These are phyloP conservation scores for Lepidium didymum DNA, from an alignment of 345 rosid species.

Conservation along the genomic window DNA sequence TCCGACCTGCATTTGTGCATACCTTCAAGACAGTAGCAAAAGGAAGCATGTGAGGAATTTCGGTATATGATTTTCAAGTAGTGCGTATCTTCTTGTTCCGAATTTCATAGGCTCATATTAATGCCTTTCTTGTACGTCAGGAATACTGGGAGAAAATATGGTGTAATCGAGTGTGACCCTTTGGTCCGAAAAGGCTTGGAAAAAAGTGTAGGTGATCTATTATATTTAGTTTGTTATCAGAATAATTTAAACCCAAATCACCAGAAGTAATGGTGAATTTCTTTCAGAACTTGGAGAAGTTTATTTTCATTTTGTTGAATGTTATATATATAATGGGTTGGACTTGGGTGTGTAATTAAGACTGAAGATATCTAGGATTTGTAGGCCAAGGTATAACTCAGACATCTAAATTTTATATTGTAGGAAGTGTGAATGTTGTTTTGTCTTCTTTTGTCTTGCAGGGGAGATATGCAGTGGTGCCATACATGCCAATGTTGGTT, in stretches of 20 bases:
- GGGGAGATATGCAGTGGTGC: conserved; percentile 96
- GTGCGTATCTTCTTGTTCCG: conserved; percentile 3
- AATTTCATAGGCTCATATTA: conserved; percentile 11
- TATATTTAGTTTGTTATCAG: conserved; percentile 8
- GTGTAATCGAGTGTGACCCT: conserved; percentile 78
- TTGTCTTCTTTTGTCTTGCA: conserved; percentile 32
- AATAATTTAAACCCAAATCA: background rate
- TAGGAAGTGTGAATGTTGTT: conserved; percentile 2
- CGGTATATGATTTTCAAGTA: conserved; percentile 11
- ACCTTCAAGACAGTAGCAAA: conserved; percentile 41
- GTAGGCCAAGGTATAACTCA: background rate
- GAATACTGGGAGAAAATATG: conserved; percentile 58
- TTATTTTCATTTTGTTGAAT: conserved; percentile 5
- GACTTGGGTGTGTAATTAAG: conserved; percentile 4
- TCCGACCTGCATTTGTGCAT: conserved; percentile 92
- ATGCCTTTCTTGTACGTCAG: conserved; percentile 35
- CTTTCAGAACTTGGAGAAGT: background rate
- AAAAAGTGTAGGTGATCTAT: conserved; percentile 57
- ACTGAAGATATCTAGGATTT: background rate
- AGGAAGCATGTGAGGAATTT: conserved; percentile 45
- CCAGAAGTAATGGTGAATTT: background rate
- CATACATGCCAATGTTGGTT: conserved; percentile 98
- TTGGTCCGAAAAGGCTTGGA: conserved; percentile 83
- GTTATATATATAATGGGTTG: background rate
- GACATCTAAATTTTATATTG: background rate